Evolutionary conservation across 139 green algal genomes (phyloP).

Genomic region (Tetradesmus lagerheimii): DNA sequence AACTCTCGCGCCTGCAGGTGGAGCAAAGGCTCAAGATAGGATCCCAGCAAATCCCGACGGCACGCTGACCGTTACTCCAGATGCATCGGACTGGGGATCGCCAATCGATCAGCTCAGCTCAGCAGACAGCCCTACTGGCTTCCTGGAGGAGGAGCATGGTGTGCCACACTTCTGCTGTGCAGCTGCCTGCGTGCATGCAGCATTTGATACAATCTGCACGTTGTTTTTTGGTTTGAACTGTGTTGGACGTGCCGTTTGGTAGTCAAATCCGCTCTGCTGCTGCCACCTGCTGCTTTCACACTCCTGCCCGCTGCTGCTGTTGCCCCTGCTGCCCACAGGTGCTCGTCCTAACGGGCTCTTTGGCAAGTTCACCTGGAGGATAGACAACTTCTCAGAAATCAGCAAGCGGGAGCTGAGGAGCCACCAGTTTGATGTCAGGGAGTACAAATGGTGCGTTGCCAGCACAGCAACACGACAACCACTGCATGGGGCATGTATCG

Average conservation of each 20-base stretch:
- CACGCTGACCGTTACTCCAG: neutral
- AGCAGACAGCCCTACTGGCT: neutral
- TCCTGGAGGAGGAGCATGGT: neutral
- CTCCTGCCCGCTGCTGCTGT: neutral
- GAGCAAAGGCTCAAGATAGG: neutral
- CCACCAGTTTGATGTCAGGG: slow-evolving; percentile 94
- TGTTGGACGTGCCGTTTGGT: neutral
- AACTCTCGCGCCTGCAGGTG: neutral
- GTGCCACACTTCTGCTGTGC: neutral
- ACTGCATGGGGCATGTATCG: neutral
- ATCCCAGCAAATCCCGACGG: neutral
- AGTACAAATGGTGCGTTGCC: slow-evolving; percentile 94
- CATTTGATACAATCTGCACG: neutral
- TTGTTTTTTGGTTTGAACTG: neutral
- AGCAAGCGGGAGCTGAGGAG: slow-evolving; percentile 95
- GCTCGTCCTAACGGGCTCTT: slow-evolving; percentile 87
- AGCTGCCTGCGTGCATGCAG: neutral
- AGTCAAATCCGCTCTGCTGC: neutral
- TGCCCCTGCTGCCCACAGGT: neutral
- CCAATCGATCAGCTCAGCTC: neutral
- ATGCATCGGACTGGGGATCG: neutral
- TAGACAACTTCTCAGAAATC: slow-evolving; percentile 95
- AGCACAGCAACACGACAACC: neutral
- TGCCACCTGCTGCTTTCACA: neutral
- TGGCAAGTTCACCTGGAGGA: slow-evolving; percentile 98